These are phyloP conservation scores for Samsoniella hepiali DNA, from an alignment of 2,329 filamentous ascomycete species.

Conservation along the genomic window DNA sequence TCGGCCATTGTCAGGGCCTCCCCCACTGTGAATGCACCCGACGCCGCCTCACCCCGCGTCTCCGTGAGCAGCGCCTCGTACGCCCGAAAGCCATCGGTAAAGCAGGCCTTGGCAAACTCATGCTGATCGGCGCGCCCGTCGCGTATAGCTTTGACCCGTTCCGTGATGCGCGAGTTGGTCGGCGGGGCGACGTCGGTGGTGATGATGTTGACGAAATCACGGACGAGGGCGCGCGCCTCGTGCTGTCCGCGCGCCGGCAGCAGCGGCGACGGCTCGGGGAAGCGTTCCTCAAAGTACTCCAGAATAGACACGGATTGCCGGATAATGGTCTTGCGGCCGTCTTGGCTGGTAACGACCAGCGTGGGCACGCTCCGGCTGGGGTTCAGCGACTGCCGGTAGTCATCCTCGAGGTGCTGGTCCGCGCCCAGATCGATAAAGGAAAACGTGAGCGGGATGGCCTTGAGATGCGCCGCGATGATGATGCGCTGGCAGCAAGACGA, in stretches of 20 bases:
- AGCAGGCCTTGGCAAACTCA: not conserved
- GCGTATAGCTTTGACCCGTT: not conserved
- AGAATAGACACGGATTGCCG: conserved; percentile 10
- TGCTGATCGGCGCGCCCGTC: not conserved
- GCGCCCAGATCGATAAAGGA: conserved; percentile 1
- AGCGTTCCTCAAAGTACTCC: conserved; percentile 16
- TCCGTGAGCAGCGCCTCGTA: conserved; percentile 10
- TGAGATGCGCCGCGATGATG: conserved; percentile 17
- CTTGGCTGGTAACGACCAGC: conserved; percentile 1
- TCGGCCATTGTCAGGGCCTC: conserved; percentile 11
- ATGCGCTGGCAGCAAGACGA: conserved; percentile 14
- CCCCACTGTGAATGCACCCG: conserved; percentile 13
- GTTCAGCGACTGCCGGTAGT: conserved; percentile 3
- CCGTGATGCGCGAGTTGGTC: conserved; percentile 13
- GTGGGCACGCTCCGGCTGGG: conserved; percentile 11
- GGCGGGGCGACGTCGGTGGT: conserved; percentile 2
- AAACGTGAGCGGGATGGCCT: conserved; percentile 11
- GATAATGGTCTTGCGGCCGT: not conserved
- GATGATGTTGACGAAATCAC: conserved; percentile 12
- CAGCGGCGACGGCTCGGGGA: not conserved
- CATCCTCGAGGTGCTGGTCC: not conserved
- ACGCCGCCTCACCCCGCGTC: not conserved
- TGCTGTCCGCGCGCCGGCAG: not conserved
- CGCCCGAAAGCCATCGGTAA: conserved; percentile 7
- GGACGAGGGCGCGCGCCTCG: conserved; percentile 2